Percentiles rank a stretch among this genome's conserved stretches.
These are phyloP conservation scores for Suhomyces bolitotheri DNA, from an alignment of 1,139 yeast species.

Conservation along the genomic window DNA sequence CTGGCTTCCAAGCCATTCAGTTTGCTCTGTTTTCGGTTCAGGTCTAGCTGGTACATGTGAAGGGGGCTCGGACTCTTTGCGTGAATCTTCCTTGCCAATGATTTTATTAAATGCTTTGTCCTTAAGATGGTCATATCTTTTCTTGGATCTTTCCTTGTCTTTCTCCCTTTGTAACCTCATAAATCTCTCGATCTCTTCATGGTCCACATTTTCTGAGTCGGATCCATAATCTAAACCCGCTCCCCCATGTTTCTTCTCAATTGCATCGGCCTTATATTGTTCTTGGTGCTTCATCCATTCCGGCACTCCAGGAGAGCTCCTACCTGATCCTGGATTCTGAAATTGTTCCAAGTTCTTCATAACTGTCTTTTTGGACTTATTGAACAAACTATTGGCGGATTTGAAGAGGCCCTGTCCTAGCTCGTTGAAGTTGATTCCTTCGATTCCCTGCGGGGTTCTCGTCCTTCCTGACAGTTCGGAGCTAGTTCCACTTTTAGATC, in stretches of 20 bases:
- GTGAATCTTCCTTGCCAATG: constrained; percentile 6
- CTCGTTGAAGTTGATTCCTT: constrained; percentile 42
- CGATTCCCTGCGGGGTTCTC: constrained; percentile 1
- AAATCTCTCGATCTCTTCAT: constrained; percentile 41
- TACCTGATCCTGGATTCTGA: constrained; percentile 29
- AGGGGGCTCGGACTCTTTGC: background rate
- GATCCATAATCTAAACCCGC: constrained; percentile 40
- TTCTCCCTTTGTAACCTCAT: constrained; percentile 41
- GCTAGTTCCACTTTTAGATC: constrained; percentile 4
- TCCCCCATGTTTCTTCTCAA: constrained; percentile 34
- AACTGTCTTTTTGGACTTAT: constrained; percentile 61
- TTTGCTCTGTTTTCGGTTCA: no score
- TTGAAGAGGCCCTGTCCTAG: constrained; percentile 62
- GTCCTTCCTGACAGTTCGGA: background rate
- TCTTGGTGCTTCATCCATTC: constrained; percentile 76
- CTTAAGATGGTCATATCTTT: constrained; percentile 26
- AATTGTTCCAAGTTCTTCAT: constrained; percentile 67
- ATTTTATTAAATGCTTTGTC: constrained; percentile 22
- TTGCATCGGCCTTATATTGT: constrained; percentile 45
- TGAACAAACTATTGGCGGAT: constrained; percentile 62
- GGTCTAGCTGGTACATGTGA: constrained; percentile 1
- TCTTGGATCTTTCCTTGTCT: constrained; percentile 37
- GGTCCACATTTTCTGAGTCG: constrained; percentile 47
- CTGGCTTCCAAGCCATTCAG: background rate
- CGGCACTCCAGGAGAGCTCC: constrained; percentile 46